A percentile compares a stretch with the other conserved stretches of the same genome.
phyloP scores from a whole-genome alignment of 208 protist genomes.

The Endotrypanum monterogeii region DNA sequence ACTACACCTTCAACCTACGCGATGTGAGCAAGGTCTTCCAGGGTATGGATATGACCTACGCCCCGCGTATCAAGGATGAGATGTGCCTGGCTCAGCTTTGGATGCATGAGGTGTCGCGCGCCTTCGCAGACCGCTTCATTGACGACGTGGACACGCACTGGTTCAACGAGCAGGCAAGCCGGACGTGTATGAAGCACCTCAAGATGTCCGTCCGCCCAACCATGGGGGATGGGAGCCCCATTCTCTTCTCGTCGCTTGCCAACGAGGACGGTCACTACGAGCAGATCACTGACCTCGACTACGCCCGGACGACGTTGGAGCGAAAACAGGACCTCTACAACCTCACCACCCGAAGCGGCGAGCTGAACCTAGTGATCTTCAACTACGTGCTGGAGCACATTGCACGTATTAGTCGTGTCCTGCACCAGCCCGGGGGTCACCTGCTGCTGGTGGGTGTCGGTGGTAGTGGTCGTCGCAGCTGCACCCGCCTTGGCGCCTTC shows the following conservation, averaged over 20 bases:
- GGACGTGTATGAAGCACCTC: constrained; percentile 80
- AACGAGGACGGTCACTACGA: constrained; percentile 91
- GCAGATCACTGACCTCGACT: constrained; percentile 75
- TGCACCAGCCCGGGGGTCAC: constrained; percentile 95
- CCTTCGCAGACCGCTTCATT: constrained; percentile 96
- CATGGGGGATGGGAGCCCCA: constrained; percentile 30
- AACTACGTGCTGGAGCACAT: constrained; percentile 97
- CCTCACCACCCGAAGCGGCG: constrained; percentile 51
- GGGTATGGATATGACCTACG: constrained; percentile 87
- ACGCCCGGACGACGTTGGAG: constrained; percentile 82
- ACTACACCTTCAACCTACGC: constrained; percentile 98
- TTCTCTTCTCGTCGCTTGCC: constrained; percentile 84
- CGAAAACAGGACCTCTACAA: constrained; percentile 92
- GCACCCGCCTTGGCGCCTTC: constrained; percentile 93
- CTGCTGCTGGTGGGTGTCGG: constrained; percentile 97
- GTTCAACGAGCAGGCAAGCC: constrained; percentile 84
- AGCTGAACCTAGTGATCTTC: constrained; percentile 96
- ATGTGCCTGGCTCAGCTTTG: constrained; percentile 83
- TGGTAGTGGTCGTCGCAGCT: constrained; percentile 95
- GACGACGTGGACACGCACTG: constrained; percentile 90
- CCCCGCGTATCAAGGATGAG: constrained; percentile 75
- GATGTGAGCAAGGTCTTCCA: constrained; percentile 96
- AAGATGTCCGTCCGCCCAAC: constrained; percentile 55
- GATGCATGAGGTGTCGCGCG: constrained; percentile 94
- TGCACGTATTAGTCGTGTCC: constrained; percentile 94